A percentile compares a stretch with the other conserved stretches of the same genome.
Evolutionary conservation across 805 yeast species (phyloP).

Genomic region (Nakazawaea pomicola): DNA sequence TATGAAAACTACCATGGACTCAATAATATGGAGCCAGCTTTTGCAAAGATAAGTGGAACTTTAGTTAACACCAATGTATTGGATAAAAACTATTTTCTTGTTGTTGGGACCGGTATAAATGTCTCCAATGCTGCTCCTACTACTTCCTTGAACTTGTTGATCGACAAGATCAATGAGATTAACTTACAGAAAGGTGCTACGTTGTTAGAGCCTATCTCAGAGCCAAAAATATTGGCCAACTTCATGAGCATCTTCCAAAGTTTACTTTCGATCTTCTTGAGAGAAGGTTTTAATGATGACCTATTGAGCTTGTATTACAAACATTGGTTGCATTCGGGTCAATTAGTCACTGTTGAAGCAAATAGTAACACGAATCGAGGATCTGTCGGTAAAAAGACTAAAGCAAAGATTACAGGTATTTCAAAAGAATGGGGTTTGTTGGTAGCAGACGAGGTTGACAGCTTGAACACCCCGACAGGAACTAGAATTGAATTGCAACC

Average conservation of each 20-base stretch:
- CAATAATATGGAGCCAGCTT: conserved; percentile 49
- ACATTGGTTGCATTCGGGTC: conserved; percentile 81
- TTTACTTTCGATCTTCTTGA: conserved; percentile 54
- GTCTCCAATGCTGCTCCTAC: conserved; percentile 86
- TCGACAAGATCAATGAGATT: conserved; percentile 53
- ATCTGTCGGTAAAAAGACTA: conserved; percentile 21
- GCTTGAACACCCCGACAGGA: conserved; percentile 43
- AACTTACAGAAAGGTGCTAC: conserved; percentile 36
- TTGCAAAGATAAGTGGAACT: conserved; percentile 78
- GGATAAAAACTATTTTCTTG: conserved; percentile 54
- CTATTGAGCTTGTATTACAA: conserved; percentile 64
- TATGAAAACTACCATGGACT: conserved; percentile 29
- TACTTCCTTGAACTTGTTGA: conserved; percentile 73
- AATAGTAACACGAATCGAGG: conserved; percentile 37
- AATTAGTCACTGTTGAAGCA: conserved; percentile 60
- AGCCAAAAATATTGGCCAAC: conserved; percentile 59
- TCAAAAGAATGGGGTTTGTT: conserved; percentile 81
- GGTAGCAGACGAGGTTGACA: conserved; percentile 62
- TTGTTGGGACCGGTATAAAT: conserved; percentile 86
- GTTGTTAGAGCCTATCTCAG: conserved; percentile 21
- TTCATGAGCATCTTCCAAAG: conserved; percentile 60
- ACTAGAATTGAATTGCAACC: conserved; percentile 74
- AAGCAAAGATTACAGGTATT: conserved; percentile 74
- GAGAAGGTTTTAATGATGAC: conserved; percentile 64
- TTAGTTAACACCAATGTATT: conserved; percentile 73